Percentiles rank a stretch among this genome's conserved stretches.
Conservation (phyloP, 106 monocot species). For the Dioscorea dumetorum region DNA sequence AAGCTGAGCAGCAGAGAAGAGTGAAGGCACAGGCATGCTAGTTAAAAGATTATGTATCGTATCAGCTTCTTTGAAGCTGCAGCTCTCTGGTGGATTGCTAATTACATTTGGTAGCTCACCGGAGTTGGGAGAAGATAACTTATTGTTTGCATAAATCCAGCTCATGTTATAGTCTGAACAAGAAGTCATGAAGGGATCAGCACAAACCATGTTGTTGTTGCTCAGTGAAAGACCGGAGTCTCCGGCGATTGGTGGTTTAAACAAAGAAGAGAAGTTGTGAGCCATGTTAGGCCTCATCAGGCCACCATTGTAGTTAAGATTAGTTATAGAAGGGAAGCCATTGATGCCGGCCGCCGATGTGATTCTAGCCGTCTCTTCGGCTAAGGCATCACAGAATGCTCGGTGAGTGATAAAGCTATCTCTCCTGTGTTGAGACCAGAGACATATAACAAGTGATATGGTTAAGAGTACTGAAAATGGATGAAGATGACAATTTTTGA, state of each 20-base stretch:
- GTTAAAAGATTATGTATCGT: slow-evolving; percentile 10
- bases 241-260: slow-evolving; percentile 2
- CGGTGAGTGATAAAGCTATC: slow-evolving; percentile 75
- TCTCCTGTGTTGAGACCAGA: slow-evolving; percentile 23
- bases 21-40: slow-evolving; percentile 18
- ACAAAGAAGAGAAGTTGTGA: slow-evolving; percentile 18
- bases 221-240: neutral
- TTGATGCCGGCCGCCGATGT: slow-evolving; percentile 22
- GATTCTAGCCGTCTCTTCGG: slow-evolving; percentile 55
- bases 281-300: slow-evolving; percentile 15
- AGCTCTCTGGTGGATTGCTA: neutral
- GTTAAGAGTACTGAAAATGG: neutral
- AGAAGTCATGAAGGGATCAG: slow-evolving; percentile 14
- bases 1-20: slow-evolving; percentile 26
- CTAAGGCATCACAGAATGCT: slow-evolving; percentile 70
- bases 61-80: slow-evolving; percentile 1
- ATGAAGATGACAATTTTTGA: neutral
- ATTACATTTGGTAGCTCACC: slow-evolving; percentile 9
- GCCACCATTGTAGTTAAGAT: slow-evolving; percentile 11
- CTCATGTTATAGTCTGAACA: slow-evolving; percentile 14
- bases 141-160: slow-evolving; percentile 34
- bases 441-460: neutral
- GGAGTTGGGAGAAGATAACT: slow-evolving; percentile 5
- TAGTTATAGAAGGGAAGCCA: neutral
- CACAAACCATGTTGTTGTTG: slow-evolving; percentile 5